Evolutionary conservation across 352 stramenopile species (phyloP).

Genomic region (Phytopythium chamaehyphon): DNA sequence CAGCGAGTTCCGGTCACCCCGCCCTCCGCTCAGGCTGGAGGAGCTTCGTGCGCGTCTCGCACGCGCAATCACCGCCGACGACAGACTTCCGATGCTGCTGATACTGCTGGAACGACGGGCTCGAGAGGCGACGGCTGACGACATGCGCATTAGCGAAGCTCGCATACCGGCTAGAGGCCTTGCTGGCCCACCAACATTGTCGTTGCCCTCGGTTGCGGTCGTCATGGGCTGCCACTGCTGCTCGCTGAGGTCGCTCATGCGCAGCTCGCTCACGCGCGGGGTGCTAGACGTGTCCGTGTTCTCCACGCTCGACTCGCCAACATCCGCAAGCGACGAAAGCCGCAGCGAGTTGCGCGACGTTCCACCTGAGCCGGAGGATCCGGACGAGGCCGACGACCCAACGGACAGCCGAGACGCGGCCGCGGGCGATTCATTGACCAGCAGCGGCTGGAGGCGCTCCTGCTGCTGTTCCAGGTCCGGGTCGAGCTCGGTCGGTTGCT

Average conservation of each 20-base stretch:
- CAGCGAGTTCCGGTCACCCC: slow-evolving; percentile 3
- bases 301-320: slow-evolving; percentile 3
- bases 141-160: slow-evolving; percentile 21
- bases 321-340: slow-evolving; percentile 5
- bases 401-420: not conserved
- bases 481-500: slow-evolving; percentile 3
- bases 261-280: slow-evolving; percentile 12
- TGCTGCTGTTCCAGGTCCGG: slow-evolving; percentile 11
- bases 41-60: slow-evolving; percentile 4
- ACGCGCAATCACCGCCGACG: slow-evolving; percentile 4
- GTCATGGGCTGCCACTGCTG: slow-evolving; percentile 27
- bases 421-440: slow-evolving; percentile 10
- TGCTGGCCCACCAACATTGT: not conserved
- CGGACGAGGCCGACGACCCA: slow-evolving; percentile 3
- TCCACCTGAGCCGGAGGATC: slow-evolving; percentile 1
- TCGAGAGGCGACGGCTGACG: slow-evolving; percentile 10
- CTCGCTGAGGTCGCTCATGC: slow-evolving; percentile 14
- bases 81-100: slow-evolving; percentile 12
- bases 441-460: slow-evolving; percentile 22
- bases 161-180: slow-evolving; percentile 1
- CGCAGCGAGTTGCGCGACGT: slow-evolving; percentile 6
- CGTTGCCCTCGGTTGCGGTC: slow-evolving; percentile 11
- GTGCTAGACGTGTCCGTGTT: not conserved
- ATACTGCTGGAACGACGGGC: slow-evolving; percentile 22
- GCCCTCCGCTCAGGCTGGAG: slow-evolving; percentile 4